Conservation (phyloP, 176 grass and related monocot genomes). For the Puya raimondii region DNA sequence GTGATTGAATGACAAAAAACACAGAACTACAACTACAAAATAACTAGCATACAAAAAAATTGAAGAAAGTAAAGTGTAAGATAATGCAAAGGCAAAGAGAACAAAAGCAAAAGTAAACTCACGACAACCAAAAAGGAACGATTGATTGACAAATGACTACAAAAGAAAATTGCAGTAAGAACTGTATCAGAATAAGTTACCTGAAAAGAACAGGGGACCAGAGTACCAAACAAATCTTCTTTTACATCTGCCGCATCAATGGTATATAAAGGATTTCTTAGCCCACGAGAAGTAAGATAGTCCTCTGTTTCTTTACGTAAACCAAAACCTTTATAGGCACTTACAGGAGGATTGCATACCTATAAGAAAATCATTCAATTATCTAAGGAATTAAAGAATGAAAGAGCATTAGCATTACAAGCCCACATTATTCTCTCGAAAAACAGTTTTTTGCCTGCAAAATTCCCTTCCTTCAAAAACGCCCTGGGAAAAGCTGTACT, state of each 20-base stretch:
- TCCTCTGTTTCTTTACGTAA: constrained; percentile 70
- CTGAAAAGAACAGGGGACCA: constrained; percentile 59
- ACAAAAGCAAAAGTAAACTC: too few species aligned
- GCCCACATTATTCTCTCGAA: background rate
- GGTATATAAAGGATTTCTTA: constrained; percentile 49
- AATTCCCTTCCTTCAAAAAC: too few species aligned
- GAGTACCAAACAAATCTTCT: constrained; percentile 49
- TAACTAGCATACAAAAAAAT: too few species aligned
- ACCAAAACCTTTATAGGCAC: constrained; percentile 63
- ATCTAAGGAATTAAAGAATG: constrained; percentile 14
- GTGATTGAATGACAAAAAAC: constrained; percentile 10
- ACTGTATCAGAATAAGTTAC: constrained; percentile 17
- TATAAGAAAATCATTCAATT: constrained; percentile 31
- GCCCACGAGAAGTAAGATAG: constrained; percentile 43
- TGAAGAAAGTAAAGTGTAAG: too few species aligned
- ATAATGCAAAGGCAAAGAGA: too few species aligned
- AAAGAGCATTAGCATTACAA: background rate
- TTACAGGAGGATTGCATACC: constrained; percentile 63
- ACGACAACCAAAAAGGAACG: background rate
- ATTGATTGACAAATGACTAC: background rate
- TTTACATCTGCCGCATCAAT: constrained; percentile 51
- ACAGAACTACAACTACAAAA: constrained; percentile 1
- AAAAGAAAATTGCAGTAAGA: background rate
- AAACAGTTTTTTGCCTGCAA: too few species aligned
- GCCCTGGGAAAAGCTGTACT: too few species aligned